Evolutionary conservation across 495 filamentous ascomycete species (phyloP).

Genomic region (Podospora pseudocomata): DNA sequence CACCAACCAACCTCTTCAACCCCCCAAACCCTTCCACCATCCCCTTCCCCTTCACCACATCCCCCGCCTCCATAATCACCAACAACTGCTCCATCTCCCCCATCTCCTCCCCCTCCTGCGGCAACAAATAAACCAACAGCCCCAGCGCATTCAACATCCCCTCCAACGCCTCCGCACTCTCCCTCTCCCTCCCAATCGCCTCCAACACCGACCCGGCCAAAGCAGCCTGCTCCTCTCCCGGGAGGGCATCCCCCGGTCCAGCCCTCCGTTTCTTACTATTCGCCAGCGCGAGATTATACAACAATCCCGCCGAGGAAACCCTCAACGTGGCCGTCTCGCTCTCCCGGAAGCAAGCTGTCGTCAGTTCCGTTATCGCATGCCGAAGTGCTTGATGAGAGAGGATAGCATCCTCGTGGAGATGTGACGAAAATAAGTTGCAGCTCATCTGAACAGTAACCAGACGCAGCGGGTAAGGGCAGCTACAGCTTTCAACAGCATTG

Average conservation of each 20-base stretch:
- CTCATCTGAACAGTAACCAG: conserved; percentile 69
- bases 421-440: conserved; percentile 61
- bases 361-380: conserved; percentile 39
- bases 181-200: conserved; percentile 62
- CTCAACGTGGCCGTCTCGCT: conserved; percentile 53
- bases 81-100: conserved; percentile 75
- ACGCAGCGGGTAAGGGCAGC: conserved; percentile 70
- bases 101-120: conserved; percentile 38
- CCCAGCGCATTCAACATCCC: conserved; percentile 71
- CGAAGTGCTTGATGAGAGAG: conserved; percentile 39
- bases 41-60: conserved; percentile 54
- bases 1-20: conserved; percentile 52
- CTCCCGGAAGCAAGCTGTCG: conserved; percentile 55
- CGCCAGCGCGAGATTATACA: conserved; percentile 72
- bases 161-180: conserved; percentile 65
- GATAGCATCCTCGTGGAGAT: conserved; percentile 51
- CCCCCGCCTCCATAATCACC: conserved; percentile 63
- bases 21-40: conserved; percentile 53
- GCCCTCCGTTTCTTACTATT: conserved; percentile 63
- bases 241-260: conserved; percentile 55
- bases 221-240: conserved; percentile 70
- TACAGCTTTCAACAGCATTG: conserved; percentile 28
- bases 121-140: conserved; percentile 65
- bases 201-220: conserved; percentile 74
- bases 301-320: conserved; percentile 74